Conservation (phyloP, 371 early-diverging fungal species). For the Rhizopus arrhizus region DNA sequence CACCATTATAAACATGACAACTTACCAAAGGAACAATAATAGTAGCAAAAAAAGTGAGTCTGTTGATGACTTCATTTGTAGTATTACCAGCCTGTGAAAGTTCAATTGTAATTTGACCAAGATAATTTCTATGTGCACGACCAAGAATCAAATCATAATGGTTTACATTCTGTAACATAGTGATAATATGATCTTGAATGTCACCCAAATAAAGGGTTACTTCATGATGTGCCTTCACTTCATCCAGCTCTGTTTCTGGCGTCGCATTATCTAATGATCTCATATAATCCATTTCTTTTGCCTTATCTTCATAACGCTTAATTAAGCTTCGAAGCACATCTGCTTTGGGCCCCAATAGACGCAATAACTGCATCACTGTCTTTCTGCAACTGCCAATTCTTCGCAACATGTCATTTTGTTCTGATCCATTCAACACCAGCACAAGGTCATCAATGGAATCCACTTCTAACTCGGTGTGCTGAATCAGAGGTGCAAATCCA, state of each 20-base stretch:
- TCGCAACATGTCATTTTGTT: constrained; percentile 86
- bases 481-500: constrained; percentile 79
- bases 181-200: constrained; percentile 94
- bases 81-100: constrained; percentile 91
- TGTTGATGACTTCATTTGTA: constrained; percentile 90
- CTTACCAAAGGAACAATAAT: constrained; percentile 77
- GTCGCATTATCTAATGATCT: not conserved
- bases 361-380: constrained; percentile 75
- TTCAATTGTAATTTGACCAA: constrained; percentile 95
- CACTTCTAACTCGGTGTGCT: constrained; percentile 82
- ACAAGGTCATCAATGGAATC: constrained; percentile 93
- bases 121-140: constrained; percentile 90
- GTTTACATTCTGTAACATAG: constrained; percentile 89
- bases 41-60: constrained; percentile 88
- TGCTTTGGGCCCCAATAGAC: constrained; percentile 78
- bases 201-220: constrained; percentile 82
- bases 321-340: constrained; percentile 79
- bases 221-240: constrained; percentile 51
- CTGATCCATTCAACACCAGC: constrained; percentile 67
- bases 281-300: constrained; percentile 38
- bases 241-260: constrained; percentile 11
- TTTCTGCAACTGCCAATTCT: constrained; percentile 85
- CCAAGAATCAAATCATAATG: constrained; percentile 92
- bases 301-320: constrained; percentile 61
- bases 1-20: not conserved